Percentiles rank a stretch among this genome's conserved stretches.
Conservation (phyloP, 345 rosid species). For the Zanthoxylum bungeanum region DNA sequence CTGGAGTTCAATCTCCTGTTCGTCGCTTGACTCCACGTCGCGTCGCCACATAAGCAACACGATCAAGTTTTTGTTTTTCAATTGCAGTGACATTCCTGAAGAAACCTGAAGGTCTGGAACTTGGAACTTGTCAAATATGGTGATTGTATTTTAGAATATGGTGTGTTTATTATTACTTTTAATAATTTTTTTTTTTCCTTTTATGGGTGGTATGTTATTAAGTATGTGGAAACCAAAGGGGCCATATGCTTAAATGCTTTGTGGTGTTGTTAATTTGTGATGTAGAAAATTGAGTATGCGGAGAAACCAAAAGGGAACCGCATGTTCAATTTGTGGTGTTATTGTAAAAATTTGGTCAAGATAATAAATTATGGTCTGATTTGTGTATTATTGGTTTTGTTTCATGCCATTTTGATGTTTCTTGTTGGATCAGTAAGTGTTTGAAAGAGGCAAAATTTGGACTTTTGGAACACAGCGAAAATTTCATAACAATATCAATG, state of each 20-base stretch:
- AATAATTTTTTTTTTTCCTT: background rate
- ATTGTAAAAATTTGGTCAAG: background rate
- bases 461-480: background rate
- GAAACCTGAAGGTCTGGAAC: constrained; percentile 38
- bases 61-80: background rate
- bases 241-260: constrained; percentile 33
- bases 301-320: constrained; percentile 23
- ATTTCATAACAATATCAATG: background rate
- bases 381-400: background rate
- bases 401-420: background rate
- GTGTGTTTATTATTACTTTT: background rate
- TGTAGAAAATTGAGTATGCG: background rate
- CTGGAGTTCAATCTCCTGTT: constrained; percentile 61
- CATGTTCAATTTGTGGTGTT: constrained; percentile 1
- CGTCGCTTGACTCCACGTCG: constrained; percentile 48
- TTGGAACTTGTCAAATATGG: background rate
- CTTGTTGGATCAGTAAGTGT: background rate
- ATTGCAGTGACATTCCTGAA: constrained; percentile 16
- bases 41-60: constrained; percentile 32
- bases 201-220: background rate
- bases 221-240: constrained; percentile 41
- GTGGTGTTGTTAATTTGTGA: background rate
- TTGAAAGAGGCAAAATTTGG: background rate
- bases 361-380: background rate
- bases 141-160: background rate